Base-by-base conservation (phyloP, 2,329 filamentous ascomycete species). In the Hyphodiscus sp. region DNA sequence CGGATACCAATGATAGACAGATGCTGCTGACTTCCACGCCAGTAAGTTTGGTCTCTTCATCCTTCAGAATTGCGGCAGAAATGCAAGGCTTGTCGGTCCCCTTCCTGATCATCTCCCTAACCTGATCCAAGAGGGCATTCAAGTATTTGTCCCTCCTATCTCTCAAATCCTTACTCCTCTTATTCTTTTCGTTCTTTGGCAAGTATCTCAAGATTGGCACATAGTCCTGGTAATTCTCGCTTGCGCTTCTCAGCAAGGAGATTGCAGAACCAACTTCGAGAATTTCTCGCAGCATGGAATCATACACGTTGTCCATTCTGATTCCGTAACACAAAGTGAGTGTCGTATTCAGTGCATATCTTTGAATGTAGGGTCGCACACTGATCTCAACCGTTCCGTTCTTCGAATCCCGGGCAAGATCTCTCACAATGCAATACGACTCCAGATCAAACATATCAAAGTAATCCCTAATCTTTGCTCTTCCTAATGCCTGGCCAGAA, bases 31-130 rank as follows among this genome's bases (percentile, higher is more conserved):
- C 76, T 61, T 80, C 77, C 1, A 78, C 76, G 0, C 74, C 75
- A 0, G 69, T 74, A 2, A 80, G 68, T 58, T 76, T 77, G 1
- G 76, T 77, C 58, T 80, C 76, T 57, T 77, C 65, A 52, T 79
- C 77, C 58, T 79, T 80, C 10, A 80, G 65, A 30, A 80, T 78
- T 0, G 76, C 76, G 0, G 76, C 75, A 0, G 73, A 74, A 56
- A 80, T 79, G 57, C 77, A 80, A 1, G 77, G 76, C 61, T 77
- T 78, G 54, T 79, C 76, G 0, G 72, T 76, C 7, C 76, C 76
- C 6, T 73, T 68, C 47, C 70, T 67, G 54, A 79, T 78, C 76
- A 77, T 78, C 15, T 69, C 72, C 13, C 74, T 68, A 5, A 80
- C 75, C 55, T 77, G 76, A 51, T 76, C 69, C 6, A 79, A 66